These are phyloP conservation scores for Amanita rubescens DNA, from an alignment of 768 basidiomycete genomes.

Conservation along the genomic window DNA sequence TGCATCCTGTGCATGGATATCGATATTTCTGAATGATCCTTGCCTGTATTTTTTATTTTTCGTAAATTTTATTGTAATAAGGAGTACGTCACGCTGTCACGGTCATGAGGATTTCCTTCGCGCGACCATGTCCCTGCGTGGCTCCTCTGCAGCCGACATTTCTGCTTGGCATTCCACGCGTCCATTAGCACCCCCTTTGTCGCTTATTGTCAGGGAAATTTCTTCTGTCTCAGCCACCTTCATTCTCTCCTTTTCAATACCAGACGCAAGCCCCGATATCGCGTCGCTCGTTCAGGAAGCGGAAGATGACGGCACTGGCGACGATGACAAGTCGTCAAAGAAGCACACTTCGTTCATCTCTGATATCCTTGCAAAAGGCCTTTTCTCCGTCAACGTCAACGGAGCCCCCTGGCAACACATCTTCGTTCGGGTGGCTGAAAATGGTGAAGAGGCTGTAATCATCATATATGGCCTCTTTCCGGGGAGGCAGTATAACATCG, in stretches of 20 bases:
- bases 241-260: conserved; percentile 51
- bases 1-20: conserved; percentile 4
- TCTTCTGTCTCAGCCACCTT: conserved; percentile 84
- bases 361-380: conserved; percentile 63
- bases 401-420: conserved; percentile 72
- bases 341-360: conserved; percentile 39
- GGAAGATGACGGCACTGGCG: conserved; percentile 22
- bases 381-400: conserved; percentile 70
- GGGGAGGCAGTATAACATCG: conserved; percentile 85
- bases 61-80: background rate
- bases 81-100: conserved; percentile 6
- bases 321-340: conserved; percentile 9
- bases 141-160: conserved; percentile 14
- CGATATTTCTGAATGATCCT: conserved; percentile 1
- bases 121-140: conserved; percentile 21
- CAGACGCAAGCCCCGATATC: conserved; percentile 27
- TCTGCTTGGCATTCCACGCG: conserved; percentile 65
- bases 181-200: conserved; percentile 69
- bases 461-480: conserved; percentile 88
- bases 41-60: background rate
- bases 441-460: conserved; percentile 81
- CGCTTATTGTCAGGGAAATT: conserved; percentile 67
- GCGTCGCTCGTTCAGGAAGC: conserved; percentile 36
- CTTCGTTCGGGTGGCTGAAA: conserved; percentile 72
- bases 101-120: background rate